Percentiles rank a stretch among this genome's conserved stretches.
Evolutionary conservation across 148 eudicot species (phyloP).

Genomic region (Fallopia convolvulus): DNA sequence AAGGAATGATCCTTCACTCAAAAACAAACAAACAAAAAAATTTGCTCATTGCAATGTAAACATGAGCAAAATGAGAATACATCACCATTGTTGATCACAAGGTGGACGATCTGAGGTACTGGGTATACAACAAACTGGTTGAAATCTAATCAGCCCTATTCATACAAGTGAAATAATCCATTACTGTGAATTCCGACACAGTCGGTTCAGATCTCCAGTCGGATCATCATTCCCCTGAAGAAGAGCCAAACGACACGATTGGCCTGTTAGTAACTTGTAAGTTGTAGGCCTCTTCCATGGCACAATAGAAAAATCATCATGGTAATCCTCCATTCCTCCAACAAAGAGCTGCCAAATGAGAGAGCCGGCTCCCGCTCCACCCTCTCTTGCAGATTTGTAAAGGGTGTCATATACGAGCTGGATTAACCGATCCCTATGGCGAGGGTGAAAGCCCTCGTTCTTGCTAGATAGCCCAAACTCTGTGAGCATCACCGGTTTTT

Average conservation of each 20-base stretch:
- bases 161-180: neutral
- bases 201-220: slow-evolving; percentile 33
- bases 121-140: neutral
- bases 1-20: neutral
- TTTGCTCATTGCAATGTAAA: neutral
- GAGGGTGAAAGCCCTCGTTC: slow-evolving; percentile 49
- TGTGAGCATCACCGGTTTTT: slow-evolving; percentile 75
- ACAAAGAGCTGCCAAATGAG: slow-evolving; percentile 87
- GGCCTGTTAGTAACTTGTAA: slow-evolving; percentile 45
- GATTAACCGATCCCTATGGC: slow-evolving; percentile 67
- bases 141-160: neutral
- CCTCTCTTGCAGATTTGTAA: slow-evolving; percentile 56
- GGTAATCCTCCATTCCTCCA: slow-evolving; percentile 80
- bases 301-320: slow-evolving; percentile 70
- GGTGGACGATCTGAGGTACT: neutral
- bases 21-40: neutral
- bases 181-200: slow-evolving; percentile 18
- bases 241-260: slow-evolving; percentile 65
- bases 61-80: neutral
- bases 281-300: slow-evolving; percentile 73
- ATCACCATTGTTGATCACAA: slow-evolving; percentile 6
- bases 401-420: slow-evolving; percentile 49
- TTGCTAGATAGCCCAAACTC: slow-evolving; percentile 77
- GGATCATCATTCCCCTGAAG: slow-evolving; percentile 27
- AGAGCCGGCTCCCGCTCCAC: slow-evolving; percentile 65